Conservation (phyloP, 305 asterid species). For the Rubia peregrina region DNA sequence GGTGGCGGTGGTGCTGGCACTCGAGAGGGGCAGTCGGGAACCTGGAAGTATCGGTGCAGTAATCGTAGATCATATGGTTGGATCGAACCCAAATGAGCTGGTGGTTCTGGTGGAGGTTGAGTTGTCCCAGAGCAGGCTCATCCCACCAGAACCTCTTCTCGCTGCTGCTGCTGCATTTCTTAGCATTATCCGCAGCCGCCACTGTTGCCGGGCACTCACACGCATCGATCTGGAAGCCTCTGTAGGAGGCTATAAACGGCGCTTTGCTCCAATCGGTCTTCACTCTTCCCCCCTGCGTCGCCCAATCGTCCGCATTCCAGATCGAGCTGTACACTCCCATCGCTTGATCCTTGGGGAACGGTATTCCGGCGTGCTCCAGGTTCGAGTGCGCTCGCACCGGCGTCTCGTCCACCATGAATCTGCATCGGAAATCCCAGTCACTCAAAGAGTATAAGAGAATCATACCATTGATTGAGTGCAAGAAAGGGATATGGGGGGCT, state of each 20-base stretch:
- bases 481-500: conserved; percentile 26
- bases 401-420: conserved; percentile 80
- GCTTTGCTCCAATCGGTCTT: conserved; percentile 89
- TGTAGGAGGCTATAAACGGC: conserved; percentile 71
- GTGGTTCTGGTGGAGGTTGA: conserved; percentile 74
- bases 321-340: conserved; percentile 92
- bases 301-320: conserved; percentile 98
- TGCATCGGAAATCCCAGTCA: conserved; percentile 17
- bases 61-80: conserved; percentile 77
- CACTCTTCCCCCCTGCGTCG: conserved; percentile 82
- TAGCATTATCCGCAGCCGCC: conserved; percentile 39
- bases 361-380: conserved; percentile 72
- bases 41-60: conserved; percentile 64
- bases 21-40: conserved; percentile 59
- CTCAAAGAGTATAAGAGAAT: neutral
- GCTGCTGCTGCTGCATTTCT: conserved; percentile 42
- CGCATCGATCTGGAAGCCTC: conserved; percentile 55
- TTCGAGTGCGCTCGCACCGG: conserved; percentile 78
- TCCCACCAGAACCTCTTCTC: conserved; percentile 71
- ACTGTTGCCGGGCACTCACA: conserved; percentile 47
- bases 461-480: neutral
- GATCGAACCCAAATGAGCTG: conserved; percentile 84
- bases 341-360: conserved; percentile 77
- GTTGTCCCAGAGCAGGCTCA: conserved; percentile 54
- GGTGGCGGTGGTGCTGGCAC: conserved; percentile 83